Percentiles rank a stretch among this genome's conserved stretches.
Conservation (phyloP, 2,329 filamentous ascomycete genomes). For the Chaetomium olivaceum region DNA sequence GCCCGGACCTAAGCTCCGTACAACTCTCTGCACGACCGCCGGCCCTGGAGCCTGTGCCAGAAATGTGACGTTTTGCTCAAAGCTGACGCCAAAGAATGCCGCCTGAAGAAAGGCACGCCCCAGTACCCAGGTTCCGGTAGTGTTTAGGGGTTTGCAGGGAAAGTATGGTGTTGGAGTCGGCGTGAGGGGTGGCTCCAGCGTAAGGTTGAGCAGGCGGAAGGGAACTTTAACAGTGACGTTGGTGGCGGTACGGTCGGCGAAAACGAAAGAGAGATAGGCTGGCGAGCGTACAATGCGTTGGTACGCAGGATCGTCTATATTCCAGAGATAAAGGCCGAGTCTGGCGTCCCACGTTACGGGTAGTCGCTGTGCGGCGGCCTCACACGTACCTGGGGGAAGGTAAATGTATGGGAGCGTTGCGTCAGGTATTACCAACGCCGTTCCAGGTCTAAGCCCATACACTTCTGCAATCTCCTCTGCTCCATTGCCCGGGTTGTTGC, state of each 20-base stretch:
- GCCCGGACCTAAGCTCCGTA: not conserved
- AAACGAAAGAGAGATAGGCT: constrained; percentile 45
- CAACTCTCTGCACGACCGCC: not conserved
- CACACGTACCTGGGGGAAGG: constrained; percentile 43
- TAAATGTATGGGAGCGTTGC: constrained; percentile 35
- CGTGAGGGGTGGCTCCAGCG: constrained; percentile 38
- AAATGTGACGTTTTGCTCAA: not conserved
- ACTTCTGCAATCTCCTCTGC: not conserved
- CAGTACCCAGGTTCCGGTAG: not conserved
- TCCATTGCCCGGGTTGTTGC: not conserved
- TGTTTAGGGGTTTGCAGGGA: not conserved
- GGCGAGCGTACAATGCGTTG: constrained; percentile 43
- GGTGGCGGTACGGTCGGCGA: constrained; percentile 35
- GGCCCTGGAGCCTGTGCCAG: not conserved
- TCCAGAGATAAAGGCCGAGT: constrained; percentile 46
- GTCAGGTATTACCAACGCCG: not conserved
- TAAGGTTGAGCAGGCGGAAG: constrained; percentile 43
- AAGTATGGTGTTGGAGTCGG: not conserved
- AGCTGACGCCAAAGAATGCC: not conserved
- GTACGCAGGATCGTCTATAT: constrained; percentile 39
- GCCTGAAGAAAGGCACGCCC: constrained; percentile 1
- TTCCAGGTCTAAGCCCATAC: not conserved
- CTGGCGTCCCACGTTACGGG: constrained; percentile 41
- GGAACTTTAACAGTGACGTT: constrained; percentile 48
- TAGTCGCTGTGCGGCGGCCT: constrained; percentile 41